Evolutionary conservation across 805 yeast species (phyloP), one percentile per base, ranked within the genome.

Genomic region (Maudiozyma saulgeensis): DNA sequence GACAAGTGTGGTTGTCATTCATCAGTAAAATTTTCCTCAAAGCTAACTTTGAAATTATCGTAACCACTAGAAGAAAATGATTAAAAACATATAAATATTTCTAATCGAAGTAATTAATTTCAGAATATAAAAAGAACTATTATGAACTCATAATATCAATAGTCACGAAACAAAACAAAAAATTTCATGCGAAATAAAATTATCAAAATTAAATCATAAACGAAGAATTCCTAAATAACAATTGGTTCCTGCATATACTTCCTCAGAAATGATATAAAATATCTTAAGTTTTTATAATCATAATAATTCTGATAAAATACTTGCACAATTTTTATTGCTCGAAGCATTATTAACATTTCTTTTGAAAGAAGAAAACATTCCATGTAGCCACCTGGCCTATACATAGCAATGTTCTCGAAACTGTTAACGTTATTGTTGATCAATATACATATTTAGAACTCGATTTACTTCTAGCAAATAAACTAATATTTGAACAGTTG

Each of bases 201-300:
- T n/a, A 41, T 46, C 48, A 47, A 49, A 50, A 49, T 52, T 51
- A 55, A 69, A 74, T 80, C 85, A 80, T 80, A 80, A 80, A 80
- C 86, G 85, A 80, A 80, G 85, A 80, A 80, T 80, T 79, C 84
- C 84, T 79, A 70, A 69, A 54, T 69, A 67, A 66, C 71, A 70
- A 70, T 71, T 71, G 73, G 82, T 80, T 52, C 85, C 85, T 80
- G 85, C 85, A 80, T 80, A 70, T 79, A 77, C 84, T 76, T 80
- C 84, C 84, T 80, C 84, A 78, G 86, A 63, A 61, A 19, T 66
- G 63, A 61, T 58, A 61, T 55, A 61, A 59, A 63, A 61, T 50
- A 35, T 35, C 38, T 58, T 60, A 58, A 56, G 59, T 52, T 58
- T 62, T 62, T 67, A 71, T 55, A 57, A 57, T 57, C 60, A 57